A percentile compares a stretch with the other conserved stretches of the same genome.
phyloP scores from a whole-genome alignment of 352 stramenopile genomes.

The Phytophthora syringae region DNA sequence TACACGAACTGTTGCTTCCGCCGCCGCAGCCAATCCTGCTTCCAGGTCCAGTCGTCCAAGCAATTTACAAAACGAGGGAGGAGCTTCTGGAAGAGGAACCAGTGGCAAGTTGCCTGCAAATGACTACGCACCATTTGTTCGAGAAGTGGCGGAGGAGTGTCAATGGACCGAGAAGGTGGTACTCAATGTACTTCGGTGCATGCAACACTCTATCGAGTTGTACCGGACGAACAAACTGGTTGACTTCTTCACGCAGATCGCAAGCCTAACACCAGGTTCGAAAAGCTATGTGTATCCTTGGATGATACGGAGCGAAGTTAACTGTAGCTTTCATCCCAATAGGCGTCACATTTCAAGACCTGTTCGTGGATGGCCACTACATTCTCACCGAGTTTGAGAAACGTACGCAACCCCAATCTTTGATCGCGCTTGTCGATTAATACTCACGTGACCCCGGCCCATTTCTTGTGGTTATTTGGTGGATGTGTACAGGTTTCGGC shows the following conservation, averaged over 20 bases:
- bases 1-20: conserved; percentile 3
- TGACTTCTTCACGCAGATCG: conserved; percentile 44
- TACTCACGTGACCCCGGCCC: too few species aligned
- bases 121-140: conserved; percentile 43
- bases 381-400: conserved; percentile 53
- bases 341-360: conserved; percentile 40
- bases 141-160: conserved; percentile 40
- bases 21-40: neutral
- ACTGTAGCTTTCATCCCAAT: neutral
- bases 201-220: conserved; percentile 48
- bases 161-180: conserved; percentile 44
- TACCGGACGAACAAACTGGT: conserved; percentile 51
- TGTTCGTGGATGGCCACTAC: conserved; percentile 40
- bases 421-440: neutral
- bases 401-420: conserved; percentile 32
- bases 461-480: too few species aligned
- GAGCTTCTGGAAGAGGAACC: neutral
- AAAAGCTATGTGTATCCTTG: neutral
- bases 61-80: conserved; percentile 3
- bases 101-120: conserved; percentile 17
- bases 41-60: neutral
- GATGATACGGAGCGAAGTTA: conserved; percentile 2
- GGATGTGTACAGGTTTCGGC: conserved; percentile 36
- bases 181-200: conserved; percentile 39
- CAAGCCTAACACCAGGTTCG: conserved; percentile 46